Base-by-base conservation (phyloP, 306 rosid species). In the Quercus parvula region DNA sequence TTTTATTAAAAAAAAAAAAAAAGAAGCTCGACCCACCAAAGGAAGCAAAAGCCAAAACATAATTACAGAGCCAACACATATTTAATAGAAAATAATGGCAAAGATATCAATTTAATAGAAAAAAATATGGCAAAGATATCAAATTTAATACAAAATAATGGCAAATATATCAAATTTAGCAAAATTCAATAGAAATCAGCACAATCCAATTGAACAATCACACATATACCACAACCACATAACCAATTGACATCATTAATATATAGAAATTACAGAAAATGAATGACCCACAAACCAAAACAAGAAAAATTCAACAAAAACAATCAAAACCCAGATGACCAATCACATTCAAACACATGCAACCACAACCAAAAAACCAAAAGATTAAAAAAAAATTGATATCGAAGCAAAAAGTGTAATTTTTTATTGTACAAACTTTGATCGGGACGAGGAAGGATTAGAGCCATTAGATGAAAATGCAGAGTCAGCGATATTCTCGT, bases 361-460 rank as follows among this genome's bases (percentile, higher is more conserved):
- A 18, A 74, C 33, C 46, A 19, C 4, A 7, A 5, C 46, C 59
- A 12, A 11, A 18, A 31, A 56, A 74, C 24, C 4, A 24, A 30
- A 58, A 59, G 15, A 41, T 41, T 41, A 12, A 78, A 13, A 31
- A 7, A 11, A 41, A 4, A 19, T 10, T 51, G 38, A 41, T 41
- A 41, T 41, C 46, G 2, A 41, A 41, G 46, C 46, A 41, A 41
- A 41, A 14, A 0, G 19, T 27, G 20, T 4, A 10, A 0, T 41
- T 41, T 8, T 41, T 67, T 46, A 6, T 35, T 1, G 18, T 46
- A 55, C 81, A 51, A 86, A 82, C 96, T 82, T 88, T 70, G 93
- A 83, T 68, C 44, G 81, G 58, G 76, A 1, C 64, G 88, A 17
- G 9, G 90, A 44, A 62, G 90, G 58, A 7, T 78, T 49, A 64